Evolutionary conservation across 1,284 basidiomycete genomes (phyloP), one percentile per base, ranked within the genome.

Genomic region (Fomitiporia mediterranea): DNA sequence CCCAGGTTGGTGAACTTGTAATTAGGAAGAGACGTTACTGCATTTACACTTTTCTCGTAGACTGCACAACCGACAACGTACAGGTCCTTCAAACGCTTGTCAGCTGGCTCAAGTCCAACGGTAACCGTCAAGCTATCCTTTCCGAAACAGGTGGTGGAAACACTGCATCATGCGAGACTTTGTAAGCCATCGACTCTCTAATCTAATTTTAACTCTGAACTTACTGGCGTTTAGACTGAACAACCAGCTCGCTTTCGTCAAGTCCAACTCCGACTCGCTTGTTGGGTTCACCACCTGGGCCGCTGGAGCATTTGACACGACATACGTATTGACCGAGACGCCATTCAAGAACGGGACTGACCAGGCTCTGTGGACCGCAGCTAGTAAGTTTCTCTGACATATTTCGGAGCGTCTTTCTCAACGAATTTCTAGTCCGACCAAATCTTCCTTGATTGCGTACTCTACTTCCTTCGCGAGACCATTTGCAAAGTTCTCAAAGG

Each of bases 91-190:
- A 69, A 35, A 73, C 71, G 13, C 73, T 83, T 19, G 73, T 75
- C 35, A 62, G 62, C 39, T 83, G 74, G 71, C 69, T 83, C 37
- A 64, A 76, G 57, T 50, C 65, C 13, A 78, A 78, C 61, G 78
- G 77, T 27, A 73, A 76, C 64, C 73, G 81, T 43, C 78, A 81
- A 64, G 81, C 80, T 2, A 69, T 84, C 61, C 69, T 82, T 27
- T 77, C 75, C 56, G 82, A 83, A 68, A 81, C 80, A 30, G 81
- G 82, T 32, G 81, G 79, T 51, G 80, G 79, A 57, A 78, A 79
- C 59, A 79, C 77, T 19, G 62, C 70, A 4, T 77, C 74, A 60
- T 80, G 78, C 68, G 72, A 77, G 62, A 71, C 69, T 17, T 61
- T 70, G 74, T 76, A 63, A 34, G 69, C 58, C 23, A 25, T 32